Conservation (phyloP, 75 land plant genomes). For the Gnetum montanum region DNA sequence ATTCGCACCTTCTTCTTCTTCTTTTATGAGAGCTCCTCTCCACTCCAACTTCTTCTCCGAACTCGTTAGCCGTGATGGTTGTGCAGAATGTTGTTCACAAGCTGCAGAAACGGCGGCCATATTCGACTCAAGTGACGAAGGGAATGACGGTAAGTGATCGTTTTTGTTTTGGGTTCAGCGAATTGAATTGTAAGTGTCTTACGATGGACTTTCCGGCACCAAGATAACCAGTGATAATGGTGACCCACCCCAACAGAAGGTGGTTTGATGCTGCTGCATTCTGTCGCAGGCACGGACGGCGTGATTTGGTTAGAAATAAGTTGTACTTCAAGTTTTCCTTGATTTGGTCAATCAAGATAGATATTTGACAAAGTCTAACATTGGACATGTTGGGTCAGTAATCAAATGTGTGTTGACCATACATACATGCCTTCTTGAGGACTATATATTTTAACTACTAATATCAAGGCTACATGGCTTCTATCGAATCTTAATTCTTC, state of each 20-base stretch:
- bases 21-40: conserved; percentile 90
- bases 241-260: conserved; percentile 74
- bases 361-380: too few species aligned
- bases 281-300: too few species aligned
- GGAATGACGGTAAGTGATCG: conserved; percentile 27
- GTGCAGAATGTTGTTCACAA: conserved; percentile 78
- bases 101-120: conserved; percentile 65
- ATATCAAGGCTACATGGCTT: too few species aligned
- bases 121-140: conserved; percentile 39
- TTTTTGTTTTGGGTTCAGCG: neutral
- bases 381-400: too few species aligned
- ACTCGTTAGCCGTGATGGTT: conserved; percentile 94
- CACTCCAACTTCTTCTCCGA: conserved; percentile 92
- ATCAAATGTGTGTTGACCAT: too few species aligned
- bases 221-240: conserved; percentile 91
- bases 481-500: too few species aligned
- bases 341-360: too few species aligned
- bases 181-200: too few species aligned
- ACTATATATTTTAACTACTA: too few species aligned
- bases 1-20: conserved; percentile 34
- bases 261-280: conserved; percentile 10
- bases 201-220: conserved; percentile 95
- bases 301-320: too few species aligned
- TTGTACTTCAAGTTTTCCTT: too few species aligned
- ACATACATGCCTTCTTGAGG: too few species aligned